phyloP scores from a whole-genome alignment of 495 filamentous ascomycete species.

The Rusavskia elegans region DNA sequence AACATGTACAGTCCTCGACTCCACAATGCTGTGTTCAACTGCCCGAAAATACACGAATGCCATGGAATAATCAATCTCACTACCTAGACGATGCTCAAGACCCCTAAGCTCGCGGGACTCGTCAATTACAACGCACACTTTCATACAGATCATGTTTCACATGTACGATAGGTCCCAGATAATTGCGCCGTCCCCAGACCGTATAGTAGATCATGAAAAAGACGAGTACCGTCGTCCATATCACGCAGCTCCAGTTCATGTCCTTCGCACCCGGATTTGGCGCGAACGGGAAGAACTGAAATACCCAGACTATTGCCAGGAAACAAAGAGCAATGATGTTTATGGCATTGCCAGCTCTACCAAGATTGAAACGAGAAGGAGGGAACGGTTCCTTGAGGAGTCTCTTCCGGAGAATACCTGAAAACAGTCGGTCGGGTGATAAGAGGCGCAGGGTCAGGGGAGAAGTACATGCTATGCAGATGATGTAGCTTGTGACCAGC shows the following conservation, averaged over 20 bases:
- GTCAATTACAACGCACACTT: too few species aligned
- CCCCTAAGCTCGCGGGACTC: too few species aligned
- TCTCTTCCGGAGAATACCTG: slow-evolving; percentile 13
- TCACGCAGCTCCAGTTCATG: slow-evolving; percentile 20
- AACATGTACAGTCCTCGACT: too few species aligned
- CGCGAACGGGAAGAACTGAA: slow-evolving; percentile 24
- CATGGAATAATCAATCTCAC: too few species aligned
- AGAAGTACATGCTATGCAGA: slow-evolving; percentile 23
- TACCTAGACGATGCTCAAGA: too few species aligned
- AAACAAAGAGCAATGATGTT: slow-evolving; percentile 25
- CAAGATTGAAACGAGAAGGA: slow-evolving; percentile 25
- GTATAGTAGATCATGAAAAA: slow-evolving; percentile 17
- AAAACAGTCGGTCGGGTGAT: too few species aligned
- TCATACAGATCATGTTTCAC: slow-evolving; percentile 5
- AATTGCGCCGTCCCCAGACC: slow-evolving; percentile 14
- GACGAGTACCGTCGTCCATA: slow-evolving; percentile 11
- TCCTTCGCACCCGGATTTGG: slow-evolving; percentile 14
- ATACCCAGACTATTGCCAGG: slow-evolving; percentile 20
- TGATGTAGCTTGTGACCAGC: slow-evolving; percentile 21
- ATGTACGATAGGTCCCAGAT: slow-evolving; percentile 8
- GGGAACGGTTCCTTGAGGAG: slow-evolving; percentile 16
- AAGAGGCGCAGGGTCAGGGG: too few species aligned
- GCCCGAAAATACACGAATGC: too few species aligned
- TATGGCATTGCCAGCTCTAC: slow-evolving; percentile 19
- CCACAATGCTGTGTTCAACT: too few species aligned